Base-by-base conservation (phyloP, 805 yeast species). In the Yamadazyma sp. region DNA sequence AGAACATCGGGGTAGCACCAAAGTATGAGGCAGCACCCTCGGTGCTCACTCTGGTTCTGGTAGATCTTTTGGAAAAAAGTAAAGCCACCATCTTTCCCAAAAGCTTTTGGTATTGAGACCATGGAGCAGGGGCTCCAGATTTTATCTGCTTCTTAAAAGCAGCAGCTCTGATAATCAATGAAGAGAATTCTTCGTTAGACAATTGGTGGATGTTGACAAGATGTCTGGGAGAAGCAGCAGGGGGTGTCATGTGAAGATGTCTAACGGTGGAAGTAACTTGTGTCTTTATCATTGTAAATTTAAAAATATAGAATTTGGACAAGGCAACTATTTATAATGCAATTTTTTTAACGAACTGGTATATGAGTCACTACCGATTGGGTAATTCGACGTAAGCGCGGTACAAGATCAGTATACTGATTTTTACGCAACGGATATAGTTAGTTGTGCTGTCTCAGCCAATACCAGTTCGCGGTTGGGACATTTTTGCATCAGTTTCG, bases 1-100 rank as follows among this genome's bases (percentile, higher is more conserved):
- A 71, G 55, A 93, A 93, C 93, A 93, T 84, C 9, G 99, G 96
- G 51, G 83, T 93, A 5, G 90, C 98, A 13, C 98, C 98, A 49
- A 91, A 84, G 57, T 84, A 89, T 2, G 85, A 75, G 9, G 90
- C 85, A 11, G 99, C 99, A 35, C 95, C 97, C 59, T 93, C 99
- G 8, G 90, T 74, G 16, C 96, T 88, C 25, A 93, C 78, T 62
- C 99, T 80, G 16, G 99, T 93, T 63, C 99, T 77, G 16, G 99
- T 93, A 5, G 96, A 87, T 62, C 99, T 80, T 59, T 93, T 93
- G 40, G 88, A 76, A 62, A 93, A 93, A 30, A 93, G 59, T 53
- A 93, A 62, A 0, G 97, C 88, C 17, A 87, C 80, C 2, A 91
- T 76, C 59, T 82, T 86, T 2, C 97, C 98, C 26, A 77, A 62